Evolutionary conservation across 2,329 filamentous ascomycete species (phyloP).

Genomic region (Penicillium sp.): DNA sequence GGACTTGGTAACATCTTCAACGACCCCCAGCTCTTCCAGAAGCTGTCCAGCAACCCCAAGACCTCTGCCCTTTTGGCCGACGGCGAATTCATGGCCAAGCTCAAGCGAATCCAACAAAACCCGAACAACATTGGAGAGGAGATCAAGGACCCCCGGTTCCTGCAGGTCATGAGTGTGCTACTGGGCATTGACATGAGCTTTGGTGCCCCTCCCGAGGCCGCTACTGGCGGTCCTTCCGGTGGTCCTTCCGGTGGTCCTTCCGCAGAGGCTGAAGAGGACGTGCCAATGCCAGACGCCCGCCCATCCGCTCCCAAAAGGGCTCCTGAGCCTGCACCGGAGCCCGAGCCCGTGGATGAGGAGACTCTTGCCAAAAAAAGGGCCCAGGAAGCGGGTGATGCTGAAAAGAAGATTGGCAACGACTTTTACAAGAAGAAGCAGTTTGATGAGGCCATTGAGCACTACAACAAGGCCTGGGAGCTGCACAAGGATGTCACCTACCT

Average conservation of each 20-base stretch:
- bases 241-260: constrained; percentile 41
- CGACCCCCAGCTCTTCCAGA: constrained; percentile 86
- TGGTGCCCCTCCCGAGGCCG: constrained; percentile 57
- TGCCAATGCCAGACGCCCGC: constrained; percentile 76
- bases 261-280: constrained; percentile 69
- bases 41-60: constrained; percentile 94
- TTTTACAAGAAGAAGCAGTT: constrained; percentile 99
- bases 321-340: constrained; percentile 65
- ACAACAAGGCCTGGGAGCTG: constrained; percentile 90
- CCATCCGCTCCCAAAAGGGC: constrained; percentile 60
- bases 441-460: constrained; percentile 91
- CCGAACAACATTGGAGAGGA: constrained; percentile 78
- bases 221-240: constrained; percentile 43
- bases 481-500: constrained; percentile 97
- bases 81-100: constrained; percentile 84
- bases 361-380: constrained; percentile 81
- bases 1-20: constrained; percentile 93
- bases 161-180: constrained; percentile 91
- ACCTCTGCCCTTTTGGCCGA: constrained; percentile 82
- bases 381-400: constrained; percentile 89
- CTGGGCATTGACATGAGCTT: constrained; percentile 93
- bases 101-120: constrained; percentile 80
- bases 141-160: constrained; percentile 87
- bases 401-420: constrained; percentile 92
- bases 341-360: constrained; percentile 79